These are phyloP conservation scores for Cordyceps cicadae DNA, from an alignment of 2,329 filamentous ascomycete species.

Conservation along the genomic window DNA sequence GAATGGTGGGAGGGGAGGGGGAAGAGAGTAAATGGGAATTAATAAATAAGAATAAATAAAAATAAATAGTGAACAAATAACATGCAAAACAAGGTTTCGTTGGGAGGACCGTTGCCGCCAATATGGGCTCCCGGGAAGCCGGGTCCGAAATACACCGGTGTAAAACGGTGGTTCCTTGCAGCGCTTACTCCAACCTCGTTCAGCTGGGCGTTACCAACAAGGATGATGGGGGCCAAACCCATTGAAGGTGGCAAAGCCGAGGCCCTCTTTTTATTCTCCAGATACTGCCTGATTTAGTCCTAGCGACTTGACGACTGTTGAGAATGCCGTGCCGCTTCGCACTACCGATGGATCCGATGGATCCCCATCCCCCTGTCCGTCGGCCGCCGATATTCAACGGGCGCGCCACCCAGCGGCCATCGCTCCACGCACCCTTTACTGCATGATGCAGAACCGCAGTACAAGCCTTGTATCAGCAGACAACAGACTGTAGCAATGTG, in stretches of 20 bases:
- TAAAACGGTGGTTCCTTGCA: conserved; percentile 10
- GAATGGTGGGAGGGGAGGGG: neutral
- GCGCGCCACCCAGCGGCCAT: conserved; percentile 1
- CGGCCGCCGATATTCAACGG: conserved; percentile 11
- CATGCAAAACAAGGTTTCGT: conserved; percentile 1
- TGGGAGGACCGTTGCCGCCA: conserved; percentile 4
- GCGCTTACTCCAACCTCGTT: conserved; percentile 3
- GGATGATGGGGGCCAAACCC: conserved; percentile 1
- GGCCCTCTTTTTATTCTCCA: conserved; percentile 8
- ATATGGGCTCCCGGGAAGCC: conserved; percentile 1
- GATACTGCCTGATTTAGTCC: conserved; percentile 4
- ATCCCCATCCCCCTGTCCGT: neutral
- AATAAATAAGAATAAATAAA: neutral
- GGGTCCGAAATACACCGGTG: conserved; percentile 7
- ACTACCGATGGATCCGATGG: neutral
- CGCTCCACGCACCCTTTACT: neutral
- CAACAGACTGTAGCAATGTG: neutral
- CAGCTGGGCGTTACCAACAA: neutral
- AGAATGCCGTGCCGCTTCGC: conserved; percentile 2
- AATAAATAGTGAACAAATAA: neutral
- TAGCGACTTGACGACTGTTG: neutral
- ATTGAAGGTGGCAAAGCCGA: neutral
- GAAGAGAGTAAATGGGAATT: neutral
- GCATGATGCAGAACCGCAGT: neutral
- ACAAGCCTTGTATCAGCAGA: no score